Base-by-base conservation (phyloP, 2,329 filamentous ascomycete genomes). In the Coccinonectria pachysandricola region DNA sequence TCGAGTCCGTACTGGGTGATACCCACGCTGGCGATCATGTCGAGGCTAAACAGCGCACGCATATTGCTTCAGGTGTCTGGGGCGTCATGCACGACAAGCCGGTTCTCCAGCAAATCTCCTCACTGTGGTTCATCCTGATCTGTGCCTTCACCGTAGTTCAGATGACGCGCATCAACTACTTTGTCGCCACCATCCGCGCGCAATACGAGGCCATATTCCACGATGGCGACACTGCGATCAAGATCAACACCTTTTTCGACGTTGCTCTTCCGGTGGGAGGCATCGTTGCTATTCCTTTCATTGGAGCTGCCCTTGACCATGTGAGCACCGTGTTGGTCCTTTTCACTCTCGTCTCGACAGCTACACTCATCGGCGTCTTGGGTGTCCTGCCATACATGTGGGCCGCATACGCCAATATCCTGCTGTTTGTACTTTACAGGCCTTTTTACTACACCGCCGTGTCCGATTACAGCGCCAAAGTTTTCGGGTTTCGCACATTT, bases 391-490 rank as follows among this genome's bases (percentile, higher is more conserved):
- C 81, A 0, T 64, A 73, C 37, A 40, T 43, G 17, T 79, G 75
- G 69, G 75, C 77, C 2, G 83, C 78, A 0, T 92, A 93, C 42
- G 63, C 66, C 9, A 87, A 87, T 40, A 64, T 94, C 27, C 59
- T 65, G 23, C 67, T 94, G 7, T 93, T 94, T 47, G 82, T 91
- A 8, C 54, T 93, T 12, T 87, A 91, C 46, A 73, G 86, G 0
- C 86, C 87, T 0, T 75, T 94, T 15, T 95, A 93, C 57, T 94
- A 94, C 59, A 92, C 85, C 1, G 75, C 84, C 6, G 82, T 94
- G 31, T 88, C 79, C 32, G 86, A 94, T 57, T 93, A 92, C 53
- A 72, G 75, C 12, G 85, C 84, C 34, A 93, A 93, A 57, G 85
- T 94, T 18, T 94, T 94, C 50, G 86, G 86, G 10, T 93, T 93